These are phyloP conservation scores for Populus alba DNA, from an alignment of 345 rosid species.

Conservation along the genomic window DNA sequence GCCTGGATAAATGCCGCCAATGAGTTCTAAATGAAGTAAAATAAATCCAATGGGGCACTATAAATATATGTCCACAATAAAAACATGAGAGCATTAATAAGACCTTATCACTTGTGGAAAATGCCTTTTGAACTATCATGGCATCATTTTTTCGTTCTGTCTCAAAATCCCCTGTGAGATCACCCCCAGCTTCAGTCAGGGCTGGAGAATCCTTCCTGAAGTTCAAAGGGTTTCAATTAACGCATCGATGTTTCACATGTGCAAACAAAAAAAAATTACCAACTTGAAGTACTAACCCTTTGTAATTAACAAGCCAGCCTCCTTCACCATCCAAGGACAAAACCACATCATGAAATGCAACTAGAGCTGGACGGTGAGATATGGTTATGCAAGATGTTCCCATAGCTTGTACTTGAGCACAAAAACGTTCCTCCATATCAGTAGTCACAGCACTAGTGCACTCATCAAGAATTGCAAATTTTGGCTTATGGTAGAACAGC, in stretches of 20 bases:
- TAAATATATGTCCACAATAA: neutral
- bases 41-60: constrained; percentile 6
- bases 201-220: constrained; percentile 65
- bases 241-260: constrained; percentile 1
- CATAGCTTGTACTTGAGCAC: constrained; percentile 95
- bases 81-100: constrained; percentile 3
- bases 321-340: constrained; percentile 98
- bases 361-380: constrained; percentile 97
- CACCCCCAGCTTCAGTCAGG: constrained; percentile 42
- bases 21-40: constrained; percentile 17
- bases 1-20: constrained; percentile 43
- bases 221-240: constrained; percentile 19
- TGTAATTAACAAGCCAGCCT: constrained; percentile 77
- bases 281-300: constrained; percentile 52
- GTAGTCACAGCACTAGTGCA: constrained; percentile 99
- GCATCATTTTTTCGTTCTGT: constrained; percentile 81
- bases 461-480: constrained; percentile 99
- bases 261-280: neutral
- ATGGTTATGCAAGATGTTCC: constrained; percentile 99
- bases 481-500: constrained; percentile 93
- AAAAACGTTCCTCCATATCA: constrained; percentile 98
- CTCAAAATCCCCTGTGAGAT: constrained; percentile 43
- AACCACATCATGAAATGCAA: constrained; percentile 93
- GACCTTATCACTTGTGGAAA: constrained; percentile 69
- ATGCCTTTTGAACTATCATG: constrained; percentile 82